Base-by-base conservation (phyloP, 345 rosid species). In the Eucalyptus regnans region DNA sequence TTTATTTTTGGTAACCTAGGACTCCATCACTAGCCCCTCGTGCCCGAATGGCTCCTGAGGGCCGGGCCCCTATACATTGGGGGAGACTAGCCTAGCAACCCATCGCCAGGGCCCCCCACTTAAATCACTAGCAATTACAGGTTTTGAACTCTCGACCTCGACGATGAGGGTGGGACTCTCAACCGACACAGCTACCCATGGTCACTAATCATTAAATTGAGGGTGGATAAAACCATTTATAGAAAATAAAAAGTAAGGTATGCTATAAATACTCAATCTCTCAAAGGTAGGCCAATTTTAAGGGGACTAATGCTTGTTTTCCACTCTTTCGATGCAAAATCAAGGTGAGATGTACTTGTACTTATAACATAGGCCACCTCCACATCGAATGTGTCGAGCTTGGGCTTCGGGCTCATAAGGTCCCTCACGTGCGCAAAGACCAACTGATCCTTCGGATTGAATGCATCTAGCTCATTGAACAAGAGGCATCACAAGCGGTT, bases 371-470 rank as follows among this genome's bases (percentile, higher is more conserved):
- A 60, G 33, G 83, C 27, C 99, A 96, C 97, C 89, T 96, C 98
- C 9, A 93, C 95, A 41, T 96, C 96, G 90, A 97, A 95, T 96
- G 96, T 95, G 93, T 95, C 94, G 87, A 96, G n/a, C 89, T 92
- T 93, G 85, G 95, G 86, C 94, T 91, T 92, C 3, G 98, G 97
- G 51, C 87, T 92, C 93, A 94, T 92, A 5, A 81, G 87, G 91
- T 96, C 99, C 86, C 99, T 93, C 92, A 97, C 94, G 76, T 90
- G 95, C 17, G 98, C 99, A 91, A 97, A 97, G 11, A 98, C 96
- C 88, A 96, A 84, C 80, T 96, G 99, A 91, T 96, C 99, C 91
- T 98, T 92, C 1, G 95, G 99, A 93, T 95, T 97, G 86, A 95
- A 97, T 51, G 94, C 96, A 89, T 96, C 98, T 88, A 93, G 89